Base-by-base conservation (phyloP, 1,284 basidiomycete species). In the Ganoderma boninense region DNA sequence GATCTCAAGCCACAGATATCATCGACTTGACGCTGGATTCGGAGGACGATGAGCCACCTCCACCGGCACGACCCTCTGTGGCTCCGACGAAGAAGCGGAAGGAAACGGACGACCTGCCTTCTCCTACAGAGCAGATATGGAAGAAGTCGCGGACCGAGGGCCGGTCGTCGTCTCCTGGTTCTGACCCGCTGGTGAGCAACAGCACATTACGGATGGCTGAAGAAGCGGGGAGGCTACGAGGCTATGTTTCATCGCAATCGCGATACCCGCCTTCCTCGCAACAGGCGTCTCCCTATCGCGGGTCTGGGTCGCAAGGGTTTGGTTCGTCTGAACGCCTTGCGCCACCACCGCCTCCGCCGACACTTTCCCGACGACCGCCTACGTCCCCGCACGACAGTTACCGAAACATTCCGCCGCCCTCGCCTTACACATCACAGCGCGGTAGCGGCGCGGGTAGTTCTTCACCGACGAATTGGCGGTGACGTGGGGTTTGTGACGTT, bases 11-110 rank as follows among this genome's bases (percentile, higher is more conserved):
- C 42, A 81, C 83, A 10, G 84, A 87, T 67, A 88, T 95, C 56
- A 95, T 95, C 75, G 94, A 96, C 79, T 82, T 96, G 68, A 96
- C 95, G 1, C 81, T 91, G 66, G 92, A 93, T 76, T 91, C 90
- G 26, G 92, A 93, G 66, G 91, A 92, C 26, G 92, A 92, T 60
- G 86, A 87, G 32, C 81, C 81, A 18, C 66, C 75, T 46, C 76
- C 69, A 14, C 71, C 71, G 16, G 69, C 73, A 40, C 74, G 62
- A 11, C 61, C 71, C 16, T 52, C 67, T 32, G n/a, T 65, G 13
- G 65, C 69, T 52, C 18, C 56, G 8, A 63, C 71, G 16, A 79
- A 75, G 74, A 68, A 85, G 74, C 92, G 93, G 77, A 87, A 91
- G 72, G 92, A 90, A 75, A 86, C 86, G 1, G 82, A 84, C 14